These are phyloP conservation scores for Candida taoyuanica DNA, from an alignment of 805 yeast species.

Conservation along the genomic window DNA sequence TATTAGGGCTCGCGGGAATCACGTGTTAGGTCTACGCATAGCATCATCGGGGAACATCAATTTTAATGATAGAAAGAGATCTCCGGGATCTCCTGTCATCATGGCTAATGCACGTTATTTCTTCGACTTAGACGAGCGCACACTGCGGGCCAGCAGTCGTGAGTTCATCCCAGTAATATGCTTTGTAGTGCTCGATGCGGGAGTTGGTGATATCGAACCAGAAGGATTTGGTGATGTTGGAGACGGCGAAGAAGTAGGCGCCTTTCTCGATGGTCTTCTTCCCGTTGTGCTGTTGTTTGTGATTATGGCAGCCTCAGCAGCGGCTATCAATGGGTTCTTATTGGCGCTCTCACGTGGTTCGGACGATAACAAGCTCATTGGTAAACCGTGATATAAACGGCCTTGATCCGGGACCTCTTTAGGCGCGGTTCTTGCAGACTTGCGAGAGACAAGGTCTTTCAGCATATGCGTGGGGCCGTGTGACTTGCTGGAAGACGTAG, in stretches of 20 bases:
- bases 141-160: slow-evolving; percentile 48
- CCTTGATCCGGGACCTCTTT: slow-evolving; percentile 29
- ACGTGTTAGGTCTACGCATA: too few species aligned
- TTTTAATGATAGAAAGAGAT: not conserved
- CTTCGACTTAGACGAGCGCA: slow-evolving; percentile 28
- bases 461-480: slow-evolving; percentile 26
- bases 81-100: slow-evolving; percentile 5
- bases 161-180: slow-evolving; percentile 55
- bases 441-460: slow-evolving; percentile 29
- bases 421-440: slow-evolving; percentile 11
- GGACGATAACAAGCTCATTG: slow-evolving; percentile 13
- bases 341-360: slow-evolving; percentile 1
- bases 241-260: slow-evolving; percentile 1
- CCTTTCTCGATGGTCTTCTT: not conserved
- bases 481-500: slow-evolving; percentile 1
- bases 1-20: not conserved
- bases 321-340: slow-evolving; percentile 22
- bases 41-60: too few species aligned
- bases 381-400: slow-evolving; percentile 32
- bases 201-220: slow-evolving; percentile 11
- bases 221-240: not conserved
- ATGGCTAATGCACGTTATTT: slow-evolving; percentile 27
- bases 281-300: slow-evolving; percentile 2
- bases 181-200: too few species aligned
- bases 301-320: slow-evolving; percentile 24